Evolutionary conservation across 2,329 filamentous ascomycete species (phyloP), one percentile per base, ranked within the genome.

Genomic region (Trichoderma sp.): DNA sequence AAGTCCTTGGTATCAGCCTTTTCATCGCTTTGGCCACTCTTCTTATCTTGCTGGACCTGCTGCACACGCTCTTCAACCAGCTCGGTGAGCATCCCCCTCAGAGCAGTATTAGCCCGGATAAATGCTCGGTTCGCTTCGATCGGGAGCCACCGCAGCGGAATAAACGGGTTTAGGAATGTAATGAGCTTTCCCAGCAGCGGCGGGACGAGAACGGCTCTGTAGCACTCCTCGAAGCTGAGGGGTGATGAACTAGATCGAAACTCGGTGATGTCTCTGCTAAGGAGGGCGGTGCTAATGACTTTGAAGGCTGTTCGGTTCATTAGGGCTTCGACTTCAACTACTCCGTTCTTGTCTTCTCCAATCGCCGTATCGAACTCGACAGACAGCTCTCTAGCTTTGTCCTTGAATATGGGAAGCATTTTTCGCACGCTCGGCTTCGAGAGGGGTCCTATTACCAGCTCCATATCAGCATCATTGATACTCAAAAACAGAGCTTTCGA

Each of bases 61-160:
- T 18, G 7, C 56, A 64, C 38, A 31, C 74, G 74, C 31, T 75
- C 59, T n/a, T 75, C 60, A 16, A 75, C 41, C 29, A 75, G 66
- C 59, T 75, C 74, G 3, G 66, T 14, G 6, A 75, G 45, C 74
- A 75, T 75, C 6, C 21, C 45, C 50, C 59, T 75, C 31, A 75
- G 18, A 29, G 66, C 29, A 11, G 9, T 71, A 16, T 60, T 71
- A 5, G 66, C 66, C 21, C 67, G 74, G 41, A 71, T 75, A 18
- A 65, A 71, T 9, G 59, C 64, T 4, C 56, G 56, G 6, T 75
- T 75, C 9, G 66, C 74, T n/a, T 72, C 62, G n/a, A 75, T 62
- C 7, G 74, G 74, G n/a, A 75, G 67, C 74, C 74, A 75, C 27
- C 74, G 59, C 35, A 75, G 35, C 33, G 74, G 74, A 14, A 75